A percentile compares a stretch with the other conserved stretches of the same genome.
These are phyloP conservation scores for Exophiala aquamarina DNA, from an alignment of 2,329 filamentous ascomycete genomes.

Conservation along the genomic window DNA sequence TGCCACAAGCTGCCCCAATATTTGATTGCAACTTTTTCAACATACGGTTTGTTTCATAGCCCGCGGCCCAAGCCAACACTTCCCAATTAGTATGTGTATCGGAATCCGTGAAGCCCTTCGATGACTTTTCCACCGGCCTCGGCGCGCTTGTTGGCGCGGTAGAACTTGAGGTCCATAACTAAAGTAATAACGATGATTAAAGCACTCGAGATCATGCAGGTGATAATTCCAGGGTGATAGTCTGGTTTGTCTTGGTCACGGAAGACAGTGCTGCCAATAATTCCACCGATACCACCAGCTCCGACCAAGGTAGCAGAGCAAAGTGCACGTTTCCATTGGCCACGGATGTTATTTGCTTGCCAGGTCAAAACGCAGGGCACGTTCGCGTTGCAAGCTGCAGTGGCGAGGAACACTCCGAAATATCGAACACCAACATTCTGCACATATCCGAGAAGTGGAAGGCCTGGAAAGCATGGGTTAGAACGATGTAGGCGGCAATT, in stretches of 20 bases:
- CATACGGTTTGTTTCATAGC: no score
- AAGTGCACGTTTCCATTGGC: conserved; percentile 81
- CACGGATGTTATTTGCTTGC: conserved; percentile 84
- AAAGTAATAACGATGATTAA: conserved; percentile 28
- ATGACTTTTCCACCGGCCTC: conserved; percentile 24
- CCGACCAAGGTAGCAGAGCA: conserved; percentile 29
- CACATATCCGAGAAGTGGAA: conserved; percentile 72
- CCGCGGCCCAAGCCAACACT: no score
- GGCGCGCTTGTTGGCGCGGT: conserved; percentile 25
- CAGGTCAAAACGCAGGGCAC: conserved; percentile 73
- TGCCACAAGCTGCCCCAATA: no score
- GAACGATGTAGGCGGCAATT: neutral
- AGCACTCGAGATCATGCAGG: conserved; percentile 24
- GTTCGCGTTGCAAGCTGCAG: conserved; percentile 75
- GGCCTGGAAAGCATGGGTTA: conserved; percentile 41
- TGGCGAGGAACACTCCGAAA: conserved; percentile 73
- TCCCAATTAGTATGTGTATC: conserved; percentile 21
- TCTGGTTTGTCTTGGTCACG: conserved; percentile 42
- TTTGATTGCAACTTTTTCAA: no score
- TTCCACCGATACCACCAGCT: conserved; percentile 69
- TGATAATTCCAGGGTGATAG: conserved; percentile 33
- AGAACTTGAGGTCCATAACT: conserved; percentile 27
- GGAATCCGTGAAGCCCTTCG: conserved; percentile 24
- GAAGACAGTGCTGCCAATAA: conserved; percentile 73
- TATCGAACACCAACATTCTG: conserved; percentile 60